Conservation (phyloP, 2,329 filamentous ascomycete genomes). For the Aspergillus tamarii region DNA sequence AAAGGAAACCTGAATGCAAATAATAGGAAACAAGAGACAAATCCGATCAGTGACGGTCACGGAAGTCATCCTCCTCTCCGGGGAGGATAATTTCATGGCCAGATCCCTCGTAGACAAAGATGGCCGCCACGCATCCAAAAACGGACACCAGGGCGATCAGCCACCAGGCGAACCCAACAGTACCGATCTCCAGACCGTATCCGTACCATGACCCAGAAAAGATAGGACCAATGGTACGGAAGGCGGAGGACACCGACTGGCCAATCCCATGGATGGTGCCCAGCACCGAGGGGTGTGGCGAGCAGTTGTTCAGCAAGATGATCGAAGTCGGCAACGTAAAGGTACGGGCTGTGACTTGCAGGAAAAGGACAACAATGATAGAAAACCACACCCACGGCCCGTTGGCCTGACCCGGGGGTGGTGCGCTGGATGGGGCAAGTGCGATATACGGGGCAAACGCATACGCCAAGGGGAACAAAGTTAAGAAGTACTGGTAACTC, state of each 20-base stretch:
- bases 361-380: slow-evolving; percentile 64
- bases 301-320: slow-evolving; percentile 64
- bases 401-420: slow-evolving; percentile 42
- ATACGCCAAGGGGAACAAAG: slow-evolving; percentile 73
- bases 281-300: slow-evolving; percentile 61
- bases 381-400: slow-evolving; percentile 64
- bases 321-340: slow-evolving; percentile 65
- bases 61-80: slow-evolving; percentile 39
- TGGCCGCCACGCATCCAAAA: slow-evolving; percentile 61
- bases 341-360: slow-evolving; percentile 73
- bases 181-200: slow-evolving; percentile 55
- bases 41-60: not conserved
- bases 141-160: slow-evolving; percentile 57
- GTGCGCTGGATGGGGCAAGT: slow-evolving; percentile 62
- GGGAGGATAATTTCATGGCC: slow-evolving; percentile 60
- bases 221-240: slow-evolving; percentile 61
- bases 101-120: slow-evolving; percentile 66
- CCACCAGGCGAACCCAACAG: slow-evolving; percentile 64
- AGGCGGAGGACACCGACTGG: slow-evolving; percentile 58
- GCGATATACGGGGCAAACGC: slow-evolving; percentile 72
- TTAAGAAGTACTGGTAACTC: slow-evolving; percentile 68
- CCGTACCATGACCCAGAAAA: slow-evolving; percentile 60
- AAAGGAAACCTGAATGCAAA: not conserved
- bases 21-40: not conserved
- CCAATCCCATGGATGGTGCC: slow-evolving; percentile 64